Evolutionary conservation across 2,329 filamentous ascomycete species (phyloP), one percentile per base, ranked within the genome.

Genomic region (Malbranchea cinnamomea): DNA sequence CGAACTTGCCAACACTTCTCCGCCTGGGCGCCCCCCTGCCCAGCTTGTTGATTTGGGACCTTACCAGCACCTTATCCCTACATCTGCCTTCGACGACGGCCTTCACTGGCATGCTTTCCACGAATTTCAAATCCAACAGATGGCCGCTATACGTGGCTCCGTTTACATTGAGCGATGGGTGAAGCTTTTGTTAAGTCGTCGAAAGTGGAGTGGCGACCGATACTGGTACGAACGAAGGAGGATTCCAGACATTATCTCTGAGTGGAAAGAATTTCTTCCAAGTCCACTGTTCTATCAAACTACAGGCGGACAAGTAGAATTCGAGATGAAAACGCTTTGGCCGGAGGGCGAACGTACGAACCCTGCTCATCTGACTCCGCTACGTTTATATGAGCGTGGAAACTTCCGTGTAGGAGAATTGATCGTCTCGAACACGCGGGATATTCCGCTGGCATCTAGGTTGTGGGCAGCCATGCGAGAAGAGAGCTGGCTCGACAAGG

Each of bases 241-340:
- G 1, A 40, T 67, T 3, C 66, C 65, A 1, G 42, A 49, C 5
- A 41, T 63, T 17, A 38, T 68, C n/a, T 44, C 51, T 26, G 62
- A 67, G 41, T 69, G 67, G 50, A 45, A 45, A 8, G 51, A 54
- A 23, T 65, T 68, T 33, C 31, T 70, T 5, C 57, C 57, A 0
- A 47, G 49, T 13, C 37, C 40, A 2, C 38, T 59, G 6, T 28
- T 31, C 16, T 63, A 64, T 37, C 43, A 37, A 18, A 57, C 50
- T 0, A 37, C 43, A 1, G 49, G 47, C 0, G 64, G 64, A 1
- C 32, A 43, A n/a, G 48, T 69, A 6, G 20, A 49, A 3, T 48
- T 67, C 14, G 2, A 42, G 2, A 51, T 50, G 4, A 12, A 14
- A 6, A 50, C 44, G 2, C 30, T 18, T 3, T 47, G 41, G 34